Percentiles rank a stretch among this genome's conserved stretches.
Evolutionary conservation across 164 flowering plant genomes (phyloP).

Genomic region (Vitis cinerea): DNA sequence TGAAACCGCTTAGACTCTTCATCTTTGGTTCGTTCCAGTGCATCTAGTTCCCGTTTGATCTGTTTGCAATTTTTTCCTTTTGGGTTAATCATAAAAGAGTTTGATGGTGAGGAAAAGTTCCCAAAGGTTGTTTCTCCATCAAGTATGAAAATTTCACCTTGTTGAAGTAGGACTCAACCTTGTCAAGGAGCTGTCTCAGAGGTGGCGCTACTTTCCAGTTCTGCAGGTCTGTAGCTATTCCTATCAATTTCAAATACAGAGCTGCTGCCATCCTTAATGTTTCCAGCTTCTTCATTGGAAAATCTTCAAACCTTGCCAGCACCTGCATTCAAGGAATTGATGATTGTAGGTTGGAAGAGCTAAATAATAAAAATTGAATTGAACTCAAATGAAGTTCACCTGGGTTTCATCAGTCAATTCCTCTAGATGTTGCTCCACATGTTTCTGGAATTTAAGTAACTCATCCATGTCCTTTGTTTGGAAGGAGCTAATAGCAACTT

Average conservation of each 20-base stretch:
- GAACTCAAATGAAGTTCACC: conserved; percentile 26
- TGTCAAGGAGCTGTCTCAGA: conserved; percentile 47
- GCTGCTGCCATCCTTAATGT: conserved; percentile 68
- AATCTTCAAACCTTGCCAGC: conserved; percentile 68
- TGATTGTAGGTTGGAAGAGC: neutral
- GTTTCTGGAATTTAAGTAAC: conserved; percentile 58
- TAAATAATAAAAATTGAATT: neutral
- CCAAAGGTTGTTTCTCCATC: too few species aligned
- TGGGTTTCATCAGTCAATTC: conserved; percentile 72
- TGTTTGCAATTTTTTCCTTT: conserved; percentile 14
- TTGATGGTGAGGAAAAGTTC: too few species aligned
- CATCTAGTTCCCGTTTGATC: conserved; percentile 70
- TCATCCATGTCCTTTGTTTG: conserved; percentile 67
- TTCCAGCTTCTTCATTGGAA: conserved; percentile 75
- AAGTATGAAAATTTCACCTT: conserved; percentile 42
- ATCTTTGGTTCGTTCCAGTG: conserved; percentile 65
- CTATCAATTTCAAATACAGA: conserved; percentile 45
- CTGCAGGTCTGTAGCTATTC: conserved; percentile 36
- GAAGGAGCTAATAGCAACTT: conserved; percentile 47
- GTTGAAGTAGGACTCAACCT: conserved; percentile 57
- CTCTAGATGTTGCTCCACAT: conserved; percentile 65
- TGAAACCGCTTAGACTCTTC: conserved; percentile 64
- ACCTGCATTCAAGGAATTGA: conserved; percentile 36
- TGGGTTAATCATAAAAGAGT: too few species aligned
- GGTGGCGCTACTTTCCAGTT: conserved; percentile 65